phyloP scores from a whole-genome alignment of 495 filamentous ascomycete species.

The Massariosphaeria phaeospora region DNA sequence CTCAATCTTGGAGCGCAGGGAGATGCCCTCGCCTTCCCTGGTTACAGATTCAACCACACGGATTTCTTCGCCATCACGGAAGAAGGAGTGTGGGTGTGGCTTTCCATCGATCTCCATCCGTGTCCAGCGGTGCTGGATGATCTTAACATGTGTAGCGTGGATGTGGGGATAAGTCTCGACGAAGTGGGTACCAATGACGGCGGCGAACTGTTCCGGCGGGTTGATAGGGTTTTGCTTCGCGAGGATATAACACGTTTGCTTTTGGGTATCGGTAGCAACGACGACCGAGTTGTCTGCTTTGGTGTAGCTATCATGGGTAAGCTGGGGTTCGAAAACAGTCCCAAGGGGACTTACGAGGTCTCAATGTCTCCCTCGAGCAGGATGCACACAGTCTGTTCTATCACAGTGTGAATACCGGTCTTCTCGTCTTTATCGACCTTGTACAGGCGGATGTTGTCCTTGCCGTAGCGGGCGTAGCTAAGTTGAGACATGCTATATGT shows the following conservation, averaged over 20 bases:
- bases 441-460: slow-evolving; percentile 94
- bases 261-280: slow-evolving; percentile 95
- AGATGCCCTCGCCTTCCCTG: slow-evolving; percentile 43
- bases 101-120: slow-evolving; percentile 81
- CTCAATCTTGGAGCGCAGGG: slow-evolving; percentile 55
- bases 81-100: slow-evolving; percentile 94
- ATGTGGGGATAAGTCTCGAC: slow-evolving; percentile 83
- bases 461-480: slow-evolving; percentile 43
- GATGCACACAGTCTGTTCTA: slow-evolving; percentile 91
- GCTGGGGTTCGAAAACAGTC: not conserved
- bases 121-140: slow-evolving; percentile 86
- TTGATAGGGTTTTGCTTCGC: slow-evolving; percentile 92
- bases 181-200: slow-evolving; percentile 81
- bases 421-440: slow-evolving; percentile 82
- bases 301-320: slow-evolving; percentile 62
- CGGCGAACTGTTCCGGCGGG: slow-evolving; percentile 87
- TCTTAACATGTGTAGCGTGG: slow-evolving; percentile 68
- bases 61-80: slow-evolving; percentile 82
- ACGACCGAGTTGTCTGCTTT: slow-evolving; percentile 90
- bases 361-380: slow-evolving; percentile 89
- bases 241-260: slow-evolving; percentile 92
- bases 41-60: slow-evolving; percentile 62
- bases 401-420: slow-evolving; percentile 67
- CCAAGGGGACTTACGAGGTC: slow-evolving; percentile 57
- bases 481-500: slow-evolving; percentile 39